These are phyloP conservation scores for Skeletonema menzelii DNA, from an alignment of 108 stramenopile species.

Conservation along the genomic window DNA sequence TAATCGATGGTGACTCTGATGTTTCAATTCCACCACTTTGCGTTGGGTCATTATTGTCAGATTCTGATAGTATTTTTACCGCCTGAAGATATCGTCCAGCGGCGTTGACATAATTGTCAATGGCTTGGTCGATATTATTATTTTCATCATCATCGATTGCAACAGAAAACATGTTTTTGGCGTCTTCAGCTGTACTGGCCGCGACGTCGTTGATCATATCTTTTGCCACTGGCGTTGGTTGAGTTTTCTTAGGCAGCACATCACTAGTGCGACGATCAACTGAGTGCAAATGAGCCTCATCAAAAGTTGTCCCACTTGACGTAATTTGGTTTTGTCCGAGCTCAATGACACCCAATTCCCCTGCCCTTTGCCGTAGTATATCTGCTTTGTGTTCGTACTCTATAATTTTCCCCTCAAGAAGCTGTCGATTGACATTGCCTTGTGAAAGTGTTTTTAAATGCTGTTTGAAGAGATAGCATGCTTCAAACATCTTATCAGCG, in stretches of 20 bases:
- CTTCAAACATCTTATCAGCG: slow-evolving; percentile 49
- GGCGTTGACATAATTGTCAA: slow-evolving; percentile 50
- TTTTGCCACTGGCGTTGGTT: not conserved
- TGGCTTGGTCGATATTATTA: slow-evolving; percentile 27
- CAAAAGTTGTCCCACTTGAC: not conserved
- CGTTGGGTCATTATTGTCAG: not conserved
- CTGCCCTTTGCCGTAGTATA: slow-evolving; percentile 35
- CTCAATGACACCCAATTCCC: not conserved
- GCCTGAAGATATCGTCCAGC: slow-evolving; percentile 56
- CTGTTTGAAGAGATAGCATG: slow-evolving; percentile 60
- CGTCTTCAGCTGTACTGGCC: slow-evolving; percentile 34
- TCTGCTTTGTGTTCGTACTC: slow-evolving; percentile 51
- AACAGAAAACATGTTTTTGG: slow-evolving; percentile 35
- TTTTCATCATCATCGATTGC: slow-evolving; percentile 65
- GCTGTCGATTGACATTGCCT: slow-evolving; percentile 5
- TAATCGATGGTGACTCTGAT: not conserved
- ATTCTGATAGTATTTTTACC: slow-evolving; percentile 34
- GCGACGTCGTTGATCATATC: not conserved
- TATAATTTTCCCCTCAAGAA: slow-evolving; percentile 54
- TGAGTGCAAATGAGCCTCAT: slow-evolving; percentile 11
- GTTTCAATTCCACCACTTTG: not conserved
- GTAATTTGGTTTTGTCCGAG: not conserved
- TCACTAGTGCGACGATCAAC: not conserved
- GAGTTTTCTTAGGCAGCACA: not conserved
- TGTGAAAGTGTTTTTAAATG: slow-evolving; percentile 1